Conservation (phyloP, 352 stramenopile species). For the Phytophthora kernoviae region DNA sequence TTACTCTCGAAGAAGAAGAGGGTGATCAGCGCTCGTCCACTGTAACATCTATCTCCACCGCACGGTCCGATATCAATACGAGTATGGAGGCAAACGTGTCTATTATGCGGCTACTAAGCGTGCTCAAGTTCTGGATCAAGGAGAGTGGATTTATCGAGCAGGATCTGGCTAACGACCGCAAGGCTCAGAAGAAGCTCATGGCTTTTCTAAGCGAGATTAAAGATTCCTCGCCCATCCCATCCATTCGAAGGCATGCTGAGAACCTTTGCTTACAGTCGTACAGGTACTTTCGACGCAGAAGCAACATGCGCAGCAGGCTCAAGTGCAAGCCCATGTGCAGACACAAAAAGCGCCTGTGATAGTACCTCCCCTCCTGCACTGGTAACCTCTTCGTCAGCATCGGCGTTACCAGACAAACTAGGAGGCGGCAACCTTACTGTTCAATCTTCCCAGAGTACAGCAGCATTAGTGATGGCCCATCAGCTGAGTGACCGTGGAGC, state of each 20-base stretch:
- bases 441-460: slow-evolving; percentile 22
- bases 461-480: slow-evolving; percentile 31
- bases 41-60: slow-evolving; percentile 68
- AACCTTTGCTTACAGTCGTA: slow-evolving; percentile 65
- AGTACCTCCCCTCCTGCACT: slow-evolving; percentile 24
- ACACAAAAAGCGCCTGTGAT: slow-evolving; percentile 14
- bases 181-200: slow-evolving; percentile 78
- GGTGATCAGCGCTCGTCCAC: slow-evolving; percentile 52
- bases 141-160: slow-evolving; percentile 86
- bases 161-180: slow-evolving; percentile 68
- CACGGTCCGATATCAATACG: slow-evolving; percentile 79
- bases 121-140: slow-evolving; percentile 91
- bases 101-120: slow-evolving; percentile 86
- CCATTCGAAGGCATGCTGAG: slow-evolving; percentile 77
- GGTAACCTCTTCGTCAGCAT: slow-evolving; percentile 40
- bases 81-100: slow-evolving; percentile 83
- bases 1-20: slow-evolving; percentile 68
- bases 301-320: slow-evolving; percentile 41
- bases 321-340: slow-evolving; percentile 24
- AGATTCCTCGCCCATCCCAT: slow-evolving; percentile 71
- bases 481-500: slow-evolving; percentile 38
- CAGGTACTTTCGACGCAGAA: slow-evolving; percentile 65
- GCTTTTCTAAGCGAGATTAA: slow-evolving; percentile 79
- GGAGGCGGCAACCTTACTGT: slow-evolving; percentile 20
- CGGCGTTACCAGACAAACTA: slow-evolving; percentile 22